Evolutionary conservation across 306 rosid species (phyloP), one percentile per base, ranked within the genome.

Genomic region (Cercis canadensis): DNA sequence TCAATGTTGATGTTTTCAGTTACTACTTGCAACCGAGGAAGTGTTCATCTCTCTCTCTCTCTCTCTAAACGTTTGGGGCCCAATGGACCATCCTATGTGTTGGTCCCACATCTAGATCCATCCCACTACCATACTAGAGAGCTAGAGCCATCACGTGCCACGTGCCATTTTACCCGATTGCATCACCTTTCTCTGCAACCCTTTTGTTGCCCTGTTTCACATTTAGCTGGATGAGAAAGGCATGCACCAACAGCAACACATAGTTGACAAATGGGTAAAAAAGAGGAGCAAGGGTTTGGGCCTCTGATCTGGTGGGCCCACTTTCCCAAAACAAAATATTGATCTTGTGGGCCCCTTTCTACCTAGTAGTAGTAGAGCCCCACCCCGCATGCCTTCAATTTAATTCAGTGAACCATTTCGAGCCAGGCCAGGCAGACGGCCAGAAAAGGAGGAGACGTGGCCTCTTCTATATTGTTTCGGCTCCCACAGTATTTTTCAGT

Each of bases 51-150:
- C 41, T 72, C 32, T 36, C 50, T 36, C 43, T 15, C 18, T 68
- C n/a, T n/a, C n/a, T n/a, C n/a, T n/a, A n/a, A n/a, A n/a, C 34
- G 53, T n/a, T n/a, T 32, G 66, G 78, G 73, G 69, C 69, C 59
- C 53, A 12, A 55, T 69, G 80, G 86, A 53, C 75, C 57, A 52
- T 47, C 0, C 24, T 14, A 56, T 3, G 52, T 4, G 19, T 5
- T 62, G 75, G 81, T 78, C 69, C 86, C 72, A 82, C 69, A 45
- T 21, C 75, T 69, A 63, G 39, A 64, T 64, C 71, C 62, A 75
- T 5, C 24, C 76, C 57, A 72, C 59, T 7, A 62, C 9, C 36
- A 16, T 33, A 33, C 19, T 47, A 57, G 32, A 57, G 21, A 44
- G 56, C 70, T 40, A 14, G 11, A 50, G 7, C 45, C 55, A 66